phyloP scores from a whole-genome alignment of 345 rosid genomes.

The Raphanus raphanistrum region DNA sequence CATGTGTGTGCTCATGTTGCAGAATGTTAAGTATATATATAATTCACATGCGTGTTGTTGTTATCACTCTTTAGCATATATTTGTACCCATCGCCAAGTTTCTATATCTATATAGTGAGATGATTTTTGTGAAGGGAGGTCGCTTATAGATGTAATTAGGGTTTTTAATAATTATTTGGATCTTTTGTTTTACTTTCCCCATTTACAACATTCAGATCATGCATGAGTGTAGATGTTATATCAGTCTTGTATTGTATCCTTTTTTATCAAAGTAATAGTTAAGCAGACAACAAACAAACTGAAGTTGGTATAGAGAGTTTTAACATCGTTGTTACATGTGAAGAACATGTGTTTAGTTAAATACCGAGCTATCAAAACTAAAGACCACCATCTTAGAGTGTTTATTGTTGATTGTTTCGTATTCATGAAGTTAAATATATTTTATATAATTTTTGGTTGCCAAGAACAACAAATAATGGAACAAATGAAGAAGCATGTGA shows the following conservation, averaged over 20 bases:
- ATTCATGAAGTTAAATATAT: not conserved
- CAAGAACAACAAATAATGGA: conserved; percentile 13
- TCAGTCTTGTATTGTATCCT: not conserved
- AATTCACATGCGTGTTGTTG: conserved; percentile 4
- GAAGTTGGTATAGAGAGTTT: not conserved
- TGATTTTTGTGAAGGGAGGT: conserved; percentile 19
- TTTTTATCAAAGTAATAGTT: not conserved
- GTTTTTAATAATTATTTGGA: conserved; percentile 5
- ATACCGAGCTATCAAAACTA: not conserved
- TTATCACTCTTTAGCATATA: conserved; percentile 20
- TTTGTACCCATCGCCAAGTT: conserved; percentile 24
- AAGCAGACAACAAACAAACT: not conserved
- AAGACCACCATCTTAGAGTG: not conserved
- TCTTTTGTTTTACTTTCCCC: conserved; percentile 1
- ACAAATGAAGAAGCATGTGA: conserved; percentile 28
- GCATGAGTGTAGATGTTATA: not conserved
- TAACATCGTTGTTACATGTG: not conserved
- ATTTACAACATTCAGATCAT: not conserved
- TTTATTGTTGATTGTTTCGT: not conserved
- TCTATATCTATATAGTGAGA: conserved; percentile 2
- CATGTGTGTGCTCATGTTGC: conserved; percentile 11
- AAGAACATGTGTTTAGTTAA: not conserved
- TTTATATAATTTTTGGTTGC: not conserved
- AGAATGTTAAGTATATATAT: conserved; percentile 29
- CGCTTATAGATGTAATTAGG: conserved; percentile 24